phyloP scores from a whole-genome alignment of 2,329 filamentous ascomycete species.

The Epichloe hybrida region DNA sequence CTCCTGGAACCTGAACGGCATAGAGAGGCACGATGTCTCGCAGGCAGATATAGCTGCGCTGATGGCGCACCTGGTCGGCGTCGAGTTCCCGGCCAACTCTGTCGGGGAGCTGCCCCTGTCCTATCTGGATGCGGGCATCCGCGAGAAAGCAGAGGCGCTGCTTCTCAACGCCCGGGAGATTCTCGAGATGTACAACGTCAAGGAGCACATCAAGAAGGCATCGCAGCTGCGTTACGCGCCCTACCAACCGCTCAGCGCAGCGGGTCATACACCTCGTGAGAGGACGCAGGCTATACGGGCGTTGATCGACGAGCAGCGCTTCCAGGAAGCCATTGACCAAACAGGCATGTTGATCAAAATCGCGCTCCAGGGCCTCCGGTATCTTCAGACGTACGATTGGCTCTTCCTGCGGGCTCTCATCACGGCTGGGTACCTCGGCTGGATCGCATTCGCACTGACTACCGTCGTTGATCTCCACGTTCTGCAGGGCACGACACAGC shows the following conservation, averaged over 20 bases:
- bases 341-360: conserved; percentile 64
- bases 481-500: conserved; percentile 26
- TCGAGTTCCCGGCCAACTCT: conserved; percentile 90
- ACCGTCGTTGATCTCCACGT: conserved; percentile 56
- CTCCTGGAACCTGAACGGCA: too few species aligned
- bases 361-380: conserved; percentile 71
- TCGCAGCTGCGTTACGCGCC: conserved; percentile 66
- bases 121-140: conserved; percentile 58
- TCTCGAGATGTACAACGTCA: conserved; percentile 90
- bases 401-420: conserved; percentile 82
- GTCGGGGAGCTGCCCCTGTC: conserved; percentile 83
- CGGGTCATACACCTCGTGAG: conserved; percentile 33
- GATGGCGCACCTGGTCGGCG: conserved; percentile 82
- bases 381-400: conserved; percentile 98
- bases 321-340: conserved; percentile 60
- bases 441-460: conserved; percentile 85
- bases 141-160: conserved; percentile 71
- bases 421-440: conserved; percentile 86
- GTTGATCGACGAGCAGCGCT: too few species aligned
- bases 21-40: too few species aligned
- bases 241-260: conserved; percentile 54
- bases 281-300: too few species aligned
- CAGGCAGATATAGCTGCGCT: conserved; percentile 91
- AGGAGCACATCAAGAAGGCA: conserved; percentile 70
- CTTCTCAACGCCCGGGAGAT: conserved; percentile 77